phyloP scores from a whole-genome alignment of 768 basidiomycete species.

The Gloeostereum incarnatum region DNA sequence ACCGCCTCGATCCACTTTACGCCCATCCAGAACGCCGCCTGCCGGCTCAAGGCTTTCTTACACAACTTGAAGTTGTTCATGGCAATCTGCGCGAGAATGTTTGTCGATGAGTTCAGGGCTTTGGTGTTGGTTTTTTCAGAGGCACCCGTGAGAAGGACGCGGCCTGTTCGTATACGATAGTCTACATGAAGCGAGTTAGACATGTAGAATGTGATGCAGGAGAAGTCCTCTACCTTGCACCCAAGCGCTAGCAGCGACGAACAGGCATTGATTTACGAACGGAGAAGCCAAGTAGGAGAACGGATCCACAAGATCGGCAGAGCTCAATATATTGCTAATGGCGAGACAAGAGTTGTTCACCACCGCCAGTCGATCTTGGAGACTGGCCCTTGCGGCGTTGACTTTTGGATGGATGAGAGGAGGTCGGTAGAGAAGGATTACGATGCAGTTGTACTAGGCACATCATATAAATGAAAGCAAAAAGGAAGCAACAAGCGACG shows the following conservation, averaged over 20 bases:
- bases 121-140: neutral
- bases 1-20: constrained; percentile 5
- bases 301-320: constrained; percentile 4
- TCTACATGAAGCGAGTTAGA: neutral
- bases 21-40: constrained; percentile 4
- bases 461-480: neutral
- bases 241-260: constrained; percentile 4
- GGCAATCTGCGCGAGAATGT: constrained; percentile 2
- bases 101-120: constrained; percentile 1
- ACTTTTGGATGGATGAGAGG: constrained; percentile 3
- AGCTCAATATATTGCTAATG: constrained; percentile 3
- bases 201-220: too few species aligned
- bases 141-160: neutral
- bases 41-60: constrained; percentile 1
- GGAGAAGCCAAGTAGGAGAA: constrained; percentile 1
- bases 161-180: constrained; percentile 4
- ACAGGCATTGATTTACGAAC: constrained; percentile 5
- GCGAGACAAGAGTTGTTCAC: constrained; percentile 4
- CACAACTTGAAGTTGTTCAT: constrained; percentile 5
- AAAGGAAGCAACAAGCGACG: neutral
- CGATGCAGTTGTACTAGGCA: constrained; percentile 2
- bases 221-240: constrained; percentile 3
- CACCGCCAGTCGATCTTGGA: constrained; percentile 2
- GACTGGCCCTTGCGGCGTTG: constrained; percentile 1
- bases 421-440: constrained; percentile 4